Conservation (phyloP, 2,329 filamentous ascomycete genomes). For the Ophiobolus disseminans region DNA sequence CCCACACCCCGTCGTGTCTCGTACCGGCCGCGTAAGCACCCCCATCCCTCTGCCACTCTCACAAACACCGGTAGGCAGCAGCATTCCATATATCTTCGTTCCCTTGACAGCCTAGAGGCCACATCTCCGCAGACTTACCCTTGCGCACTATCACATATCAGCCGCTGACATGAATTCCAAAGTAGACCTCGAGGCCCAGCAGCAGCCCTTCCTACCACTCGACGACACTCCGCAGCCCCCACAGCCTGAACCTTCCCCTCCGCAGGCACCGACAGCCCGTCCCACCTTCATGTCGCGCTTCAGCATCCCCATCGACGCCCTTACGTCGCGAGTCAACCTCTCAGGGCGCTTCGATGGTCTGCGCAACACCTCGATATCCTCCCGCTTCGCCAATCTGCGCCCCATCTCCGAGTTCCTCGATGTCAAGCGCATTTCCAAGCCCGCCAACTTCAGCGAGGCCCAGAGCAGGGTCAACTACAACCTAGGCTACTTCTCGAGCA, state of each 20-base stretch:
- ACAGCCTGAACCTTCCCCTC: slow-evolving; percentile 3
- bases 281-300: slow-evolving; percentile 75
- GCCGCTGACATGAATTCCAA: slow-evolving; percentile 38
- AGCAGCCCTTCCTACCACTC: slow-evolving; percentile 31
- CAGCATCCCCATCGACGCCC: slow-evolving; percentile 87
- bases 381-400: slow-evolving; percentile 89
- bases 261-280: slow-evolving; percentile 10
- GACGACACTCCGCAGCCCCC: slow-evolving; percentile 20
- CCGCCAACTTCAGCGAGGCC: slow-evolving; percentile 85
- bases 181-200: slow-evolving; percentile 38
- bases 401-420: slow-evolving; percentile 94
- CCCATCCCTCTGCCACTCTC: slow-evolving; percentile 16
- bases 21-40: slow-evolving; percentile 35
- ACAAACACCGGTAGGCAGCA: slow-evolving; percentile 37
- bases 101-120: slow-evolving; percentile 27
- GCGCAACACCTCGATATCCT: slow-evolving; percentile 76
- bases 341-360: slow-evolving; percentile 84
- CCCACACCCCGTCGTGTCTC: slow-evolving; percentile 15
- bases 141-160: slow-evolving; percentile 11
- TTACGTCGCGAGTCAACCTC: slow-evolving; percentile 90
- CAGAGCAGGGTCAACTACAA: slow-evolving; percentile 98
- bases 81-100: slow-evolving; percentile 20
- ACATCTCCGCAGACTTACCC: slow-evolving; percentile 29
- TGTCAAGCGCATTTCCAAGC: slow-evolving; percentile 94
- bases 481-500: slow-evolving; percentile 95